Percentiles rank a stretch among this genome's conserved stretches.
Evolutionary conservation across 2,329 filamentous ascomycete species (phyloP).

Genomic region (Diaporthe vexans): DNA sequence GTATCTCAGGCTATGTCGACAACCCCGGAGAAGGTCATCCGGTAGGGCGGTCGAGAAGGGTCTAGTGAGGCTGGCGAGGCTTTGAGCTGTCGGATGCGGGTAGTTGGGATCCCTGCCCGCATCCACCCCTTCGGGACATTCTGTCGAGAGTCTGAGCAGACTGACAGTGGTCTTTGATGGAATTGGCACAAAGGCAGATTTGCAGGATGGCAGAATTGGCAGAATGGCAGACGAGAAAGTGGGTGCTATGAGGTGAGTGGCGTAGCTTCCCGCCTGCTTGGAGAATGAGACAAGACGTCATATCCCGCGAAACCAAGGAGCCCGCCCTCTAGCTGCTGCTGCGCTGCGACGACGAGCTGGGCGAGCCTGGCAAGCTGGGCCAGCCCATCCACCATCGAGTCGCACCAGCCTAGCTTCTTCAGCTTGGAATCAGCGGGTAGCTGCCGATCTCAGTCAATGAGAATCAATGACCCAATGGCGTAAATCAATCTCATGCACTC

Average conservation of each 20-base stretch:
- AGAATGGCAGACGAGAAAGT: background rate
- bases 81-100: background rate
- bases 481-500: slow-evolving; percentile 16
- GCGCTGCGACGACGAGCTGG: background rate
- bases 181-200: background rate
- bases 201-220: background rate
- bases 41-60: background rate
- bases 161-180: background rate
- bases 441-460: slow-evolving; percentile 24
- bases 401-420: slow-evolving; percentile 30
- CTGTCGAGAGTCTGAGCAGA: background rate
- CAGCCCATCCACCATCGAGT: slow-evolving; percentile 6
- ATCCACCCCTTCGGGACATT: background rate
- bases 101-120: background rate
- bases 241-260: slow-evolving; percentile 37
- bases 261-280: slow-evolving; percentile 22
- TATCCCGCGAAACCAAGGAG: slow-evolving; percentile 22
- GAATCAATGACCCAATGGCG: slow-evolving; percentile 31
- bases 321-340: slow-evolving; percentile 12
- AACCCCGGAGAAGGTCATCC: no score
- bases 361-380: background rate
- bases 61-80: background rate
- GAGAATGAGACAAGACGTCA: slow-evolving; percentile 34
- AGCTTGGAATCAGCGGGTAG: slow-evolving; percentile 25
- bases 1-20: no score